Conservation (phyloP, 2,329 filamentous ascomycete genomes). For the Fusarium hostae region DNA sequence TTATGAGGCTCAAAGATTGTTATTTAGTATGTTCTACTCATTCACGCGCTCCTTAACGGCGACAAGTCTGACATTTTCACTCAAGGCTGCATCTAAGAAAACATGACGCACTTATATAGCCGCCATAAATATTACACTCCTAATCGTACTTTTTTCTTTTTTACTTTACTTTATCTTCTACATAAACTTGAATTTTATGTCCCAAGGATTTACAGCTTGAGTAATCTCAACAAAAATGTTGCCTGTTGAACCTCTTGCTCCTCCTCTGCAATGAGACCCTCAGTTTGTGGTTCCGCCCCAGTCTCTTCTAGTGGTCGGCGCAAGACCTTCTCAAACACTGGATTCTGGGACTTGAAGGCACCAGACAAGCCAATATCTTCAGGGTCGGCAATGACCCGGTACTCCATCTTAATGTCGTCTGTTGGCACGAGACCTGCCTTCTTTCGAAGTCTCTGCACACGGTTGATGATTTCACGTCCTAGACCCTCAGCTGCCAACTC, state of each 20-base stretch:
- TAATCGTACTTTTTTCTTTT: conserved; percentile 12
- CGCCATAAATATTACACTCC: conserved; percentile 7
- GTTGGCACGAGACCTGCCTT: conserved; percentile 90
- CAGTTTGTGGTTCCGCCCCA: conserved; percentile 36
- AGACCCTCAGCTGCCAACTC: conserved; percentile 90
- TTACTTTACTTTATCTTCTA: conserved; percentile 20
- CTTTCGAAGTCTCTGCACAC: conserved; percentile 92
- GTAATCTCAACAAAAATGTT: conserved; percentile 78
- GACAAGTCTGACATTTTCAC: conserved; percentile 2
- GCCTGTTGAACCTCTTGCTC: conserved; percentile 88
- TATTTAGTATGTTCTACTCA: conserved; percentile 74
- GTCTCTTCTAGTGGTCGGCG: conserved; percentile 75
- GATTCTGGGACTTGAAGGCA: conserved; percentile 75
- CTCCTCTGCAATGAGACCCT: conserved; percentile 76
- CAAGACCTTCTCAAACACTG: conserved; percentile 79
- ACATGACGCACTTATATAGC: conserved; percentile 28
- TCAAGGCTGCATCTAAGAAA: conserved; percentile 44
- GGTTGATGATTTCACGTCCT: conserved; percentile 91
- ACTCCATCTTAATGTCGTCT: conserved; percentile 96
- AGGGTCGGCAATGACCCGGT: conserved; percentile 81
- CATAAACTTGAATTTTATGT: neutral
- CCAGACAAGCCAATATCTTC: conserved; percentile 77
- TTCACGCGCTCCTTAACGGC: neutral
- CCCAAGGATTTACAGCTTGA: conserved; percentile 69
- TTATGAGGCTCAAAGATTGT: conserved; percentile 86